Evolutionary conservation across 495 filamentous ascomycete species (phyloP), one percentile per base, ranked within the genome.

Genomic region (Extremus antarcticus): DNA sequence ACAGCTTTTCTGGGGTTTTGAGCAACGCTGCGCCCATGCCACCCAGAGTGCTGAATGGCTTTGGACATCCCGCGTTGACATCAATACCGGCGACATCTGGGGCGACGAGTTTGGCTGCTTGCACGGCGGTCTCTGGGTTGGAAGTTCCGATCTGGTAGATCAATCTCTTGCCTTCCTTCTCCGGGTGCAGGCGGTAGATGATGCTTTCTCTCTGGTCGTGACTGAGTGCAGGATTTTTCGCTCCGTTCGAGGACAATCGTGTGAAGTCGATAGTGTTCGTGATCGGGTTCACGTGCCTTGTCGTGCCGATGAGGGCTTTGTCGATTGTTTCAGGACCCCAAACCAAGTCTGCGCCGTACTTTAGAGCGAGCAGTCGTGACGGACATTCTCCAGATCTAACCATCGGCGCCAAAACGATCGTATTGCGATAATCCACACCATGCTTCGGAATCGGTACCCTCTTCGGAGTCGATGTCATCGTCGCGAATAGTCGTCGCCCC

Each of bases 261-360:
- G 81, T 82, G 74, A 85, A 96, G 65, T 97, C 94, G 68, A 97
- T 78, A 32, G 81, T 88, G 41, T 72, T 74, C 15, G 85, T 87
- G 32, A 76, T 74, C 11, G 83, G 74, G 70, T 96, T 95, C 56
- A 83, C 68, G 53, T 80, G 83, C 46, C 89, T 79, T 1, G 73
- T 80, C 17, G 88, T 85, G 54, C 92, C 94, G 63, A 96, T 94
- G 60, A 98, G 79, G 43, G 90, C 79, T 64, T 78, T 80, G 67
- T 97, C 92, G 56, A 98, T 83, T 1, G 88, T 96, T 71, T 98
- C 92, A 7, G 92, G 92, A 83, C 85, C 91, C 92, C 91, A 98
- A 55, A 97, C 92, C 15, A 97, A 78, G 66, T 97, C 92, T 43
- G 94, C 94, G 46, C 92, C 92, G 66, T 98, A 97, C 62, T 94